These are phyloP conservation scores for Boehmeria nivea DNA, from an alignment of 306 rosid species.

Conservation along the genomic window DNA sequence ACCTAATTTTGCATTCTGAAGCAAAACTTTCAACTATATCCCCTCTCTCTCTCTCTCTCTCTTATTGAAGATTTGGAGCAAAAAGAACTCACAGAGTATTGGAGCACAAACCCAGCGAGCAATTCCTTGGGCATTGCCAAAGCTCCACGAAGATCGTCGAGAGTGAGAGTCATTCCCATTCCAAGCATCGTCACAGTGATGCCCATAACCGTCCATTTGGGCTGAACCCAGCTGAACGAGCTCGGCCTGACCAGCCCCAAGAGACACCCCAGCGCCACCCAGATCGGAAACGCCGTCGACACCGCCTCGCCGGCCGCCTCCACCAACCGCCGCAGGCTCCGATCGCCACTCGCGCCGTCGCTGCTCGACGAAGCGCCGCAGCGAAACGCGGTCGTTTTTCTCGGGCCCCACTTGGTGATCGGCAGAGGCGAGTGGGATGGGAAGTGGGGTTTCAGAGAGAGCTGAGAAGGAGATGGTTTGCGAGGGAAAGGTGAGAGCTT, in stretches of 20 bases:
- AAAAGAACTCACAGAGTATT: conserved; percentile 54
- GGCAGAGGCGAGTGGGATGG: conserved; percentile 1
- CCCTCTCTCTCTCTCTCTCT: too few relatives aligned
- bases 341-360: conserved; percentile 10
- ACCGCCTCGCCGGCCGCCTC: conserved; percentile 43
- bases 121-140: conserved; percentile 76
- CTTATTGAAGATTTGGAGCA: too few relatives aligned
- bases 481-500: not conserved
- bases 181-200: conserved; percentile 68
- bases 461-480: conserved; percentile 9
- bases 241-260: conserved; percentile 53
- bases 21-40: too few relatives aligned
- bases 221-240: conserved; percentile 67
- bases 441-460: conserved; percentile 3
- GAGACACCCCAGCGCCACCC: conserved; percentile 71
- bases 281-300: conserved; percentile 69
- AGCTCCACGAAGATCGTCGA: conserved; percentile 73
- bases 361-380: conserved; percentile 59
- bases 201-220: conserved; percentile 48
- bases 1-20: too few relatives aligned
- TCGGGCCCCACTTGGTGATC: not conserved
- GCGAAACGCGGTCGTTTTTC: conserved; percentile 24
- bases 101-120: conserved; percentile 64
- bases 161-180: conserved; percentile 92
- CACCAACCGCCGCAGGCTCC: conserved; percentile 52